Conservation (phyloP, 2,329 filamentous ascomycete genomes). For the Diaporthe longicolla region DNA sequence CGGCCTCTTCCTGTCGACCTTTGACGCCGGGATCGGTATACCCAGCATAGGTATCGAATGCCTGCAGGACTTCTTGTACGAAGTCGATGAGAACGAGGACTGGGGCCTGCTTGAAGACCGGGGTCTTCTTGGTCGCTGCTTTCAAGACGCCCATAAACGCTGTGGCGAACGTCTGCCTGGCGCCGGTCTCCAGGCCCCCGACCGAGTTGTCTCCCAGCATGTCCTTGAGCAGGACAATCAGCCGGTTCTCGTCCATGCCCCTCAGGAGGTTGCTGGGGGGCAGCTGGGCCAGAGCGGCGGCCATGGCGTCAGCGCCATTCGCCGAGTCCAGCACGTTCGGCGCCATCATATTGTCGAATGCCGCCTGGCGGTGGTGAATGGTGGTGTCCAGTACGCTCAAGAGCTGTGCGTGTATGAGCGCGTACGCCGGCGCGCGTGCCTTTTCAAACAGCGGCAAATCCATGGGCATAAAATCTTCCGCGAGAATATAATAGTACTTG, state of each 20-base stretch:
- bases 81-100: slow-evolving; percentile 95
- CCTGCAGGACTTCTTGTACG: slow-evolving; percentile 82
- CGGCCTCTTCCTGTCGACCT: slow-evolving; percentile 13
- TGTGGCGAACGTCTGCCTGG: slow-evolving; percentile 80
- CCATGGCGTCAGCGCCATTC: slow-evolving; percentile 74
- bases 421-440: slow-evolving; percentile 80
- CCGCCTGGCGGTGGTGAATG: slow-evolving; percentile 83
- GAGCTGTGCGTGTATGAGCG: slow-evolving; percentile 86
- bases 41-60: slow-evolving; percentile 66
- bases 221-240: slow-evolving; percentile 86
- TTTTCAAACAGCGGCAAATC: slow-evolving; percentile 68
- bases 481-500: slow-evolving; percentile 87
- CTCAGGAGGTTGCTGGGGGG: slow-evolving; percentile 77
- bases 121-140: slow-evolving; percentile 80
- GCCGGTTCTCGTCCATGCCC: slow-evolving; percentile 89
- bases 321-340: slow-evolving; percentile 61
- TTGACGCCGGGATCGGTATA: slow-evolving; percentile 46
- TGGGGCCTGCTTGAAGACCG: slow-evolving; percentile 84
- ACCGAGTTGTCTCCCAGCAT: slow-evolving; percentile 70
- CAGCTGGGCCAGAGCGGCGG: slow-evolving; percentile 73
- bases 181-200: slow-evolving; percentile 53
- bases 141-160: slow-evolving; percentile 82
- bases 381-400: slow-evolving; percentile 85
- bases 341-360: slow-evolving; percentile 60
- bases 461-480: slow-evolving; percentile 78